Conservation (phyloP, 805 yeast genomes). For the Sugiyamaella smithiae region DNA sequence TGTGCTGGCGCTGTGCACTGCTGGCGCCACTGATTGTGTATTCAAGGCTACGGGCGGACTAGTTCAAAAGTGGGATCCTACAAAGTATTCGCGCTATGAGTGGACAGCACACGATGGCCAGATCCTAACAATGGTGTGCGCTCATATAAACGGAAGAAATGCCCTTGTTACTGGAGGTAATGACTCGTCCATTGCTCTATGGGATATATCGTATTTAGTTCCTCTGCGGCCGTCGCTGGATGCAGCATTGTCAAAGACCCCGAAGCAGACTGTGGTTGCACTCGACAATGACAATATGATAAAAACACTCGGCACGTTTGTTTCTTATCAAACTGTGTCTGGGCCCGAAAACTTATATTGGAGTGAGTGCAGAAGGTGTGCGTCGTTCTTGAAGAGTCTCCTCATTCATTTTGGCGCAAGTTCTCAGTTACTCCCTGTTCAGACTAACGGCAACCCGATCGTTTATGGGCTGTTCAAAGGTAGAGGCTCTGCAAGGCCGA, state of each 20-base stretch:
- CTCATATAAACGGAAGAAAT: slow-evolving; percentile 40
- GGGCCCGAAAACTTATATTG: slow-evolving; percentile 63
- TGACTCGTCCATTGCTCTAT: slow-evolving; percentile 64
- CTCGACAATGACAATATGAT: slow-evolving; percentile 62
- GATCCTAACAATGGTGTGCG: slow-evolving; percentile 56
- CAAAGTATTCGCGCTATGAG: slow-evolving; percentile 41
- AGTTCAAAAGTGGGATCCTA: slow-evolving; percentile 51
- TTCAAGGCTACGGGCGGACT: slow-evolving; percentile 59
- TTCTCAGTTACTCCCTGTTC: slow-evolving; percentile 67
- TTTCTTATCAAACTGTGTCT: slow-evolving; percentile 75
- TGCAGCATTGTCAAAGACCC: not conserved
- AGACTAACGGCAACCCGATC: slow-evolving; percentile 72
- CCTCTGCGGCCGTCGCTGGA: slow-evolving; percentile 4
- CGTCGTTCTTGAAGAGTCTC: slow-evolving; percentile 63
- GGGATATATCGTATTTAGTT: slow-evolving; percentile 51
- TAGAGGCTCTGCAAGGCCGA: slow-evolving; percentile 29
- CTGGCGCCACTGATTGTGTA: slow-evolving; percentile 53
- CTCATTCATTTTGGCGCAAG: slow-evolving; percentile 63
- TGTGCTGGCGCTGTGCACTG: slow-evolving; percentile 51
- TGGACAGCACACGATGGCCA: slow-evolving; percentile 57
- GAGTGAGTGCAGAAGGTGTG: slow-evolving; percentile 84
- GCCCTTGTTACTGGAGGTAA: slow-evolving; percentile 66
- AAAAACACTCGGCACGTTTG: slow-evolving; percentile 55
- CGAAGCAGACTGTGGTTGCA: slow-evolving; percentile 2
- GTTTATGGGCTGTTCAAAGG: slow-evolving; percentile 66